Evolutionary conservation across 768 basidiomycete genomes (phyloP), one percentile per base, ranked within the genome.

Genomic region (Boletus reticulatus): DNA sequence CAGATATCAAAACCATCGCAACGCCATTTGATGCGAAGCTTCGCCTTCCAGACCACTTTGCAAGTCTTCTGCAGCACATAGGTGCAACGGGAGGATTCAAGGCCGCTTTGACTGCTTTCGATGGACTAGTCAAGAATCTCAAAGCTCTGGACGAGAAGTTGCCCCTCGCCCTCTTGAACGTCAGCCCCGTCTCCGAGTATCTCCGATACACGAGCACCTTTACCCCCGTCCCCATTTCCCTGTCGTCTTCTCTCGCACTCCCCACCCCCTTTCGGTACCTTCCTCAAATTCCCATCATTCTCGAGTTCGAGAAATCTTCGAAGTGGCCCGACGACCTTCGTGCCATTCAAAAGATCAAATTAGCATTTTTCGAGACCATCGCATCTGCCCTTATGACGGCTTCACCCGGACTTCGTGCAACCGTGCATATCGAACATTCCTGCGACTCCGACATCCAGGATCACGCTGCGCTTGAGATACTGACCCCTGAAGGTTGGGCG

Each of bases 281-380:
- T 13, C 82, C 87, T 0, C 78, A 82, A 4, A 88, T 94, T 59
- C 82, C 89, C 14, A 74, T 94, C 46, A 69, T 94, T 22, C 72
- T 98, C 32, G 89, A 95, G 69, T 97, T 98, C 63, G 96, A 98
- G 68, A 89, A 88, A 58, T 96, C 94, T 0, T 85, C 88, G 0
- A 83, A 83, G 58, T 99, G 97, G 97, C 96, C 97, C 0, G 95
- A 98, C 65, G 94, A 98, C 60, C 79, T 98, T 5, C 80, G 78
- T 17, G 94, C 94, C 0, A 89, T 98, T 45, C 96, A 97, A 69
- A 92, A 92, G 59, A 87, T 94, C 71, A 98, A 98, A 70, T 76
- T 96, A 1, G 96, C 95, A 0, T 89, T 98, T 67, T 84, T 98
- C 57, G 91, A 94, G 66, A 83, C 84, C 39, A 78, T 98, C 8